Base-by-base conservation (phyloP, 768 basidiomycete species). In the Pholiota conissans region DNA sequence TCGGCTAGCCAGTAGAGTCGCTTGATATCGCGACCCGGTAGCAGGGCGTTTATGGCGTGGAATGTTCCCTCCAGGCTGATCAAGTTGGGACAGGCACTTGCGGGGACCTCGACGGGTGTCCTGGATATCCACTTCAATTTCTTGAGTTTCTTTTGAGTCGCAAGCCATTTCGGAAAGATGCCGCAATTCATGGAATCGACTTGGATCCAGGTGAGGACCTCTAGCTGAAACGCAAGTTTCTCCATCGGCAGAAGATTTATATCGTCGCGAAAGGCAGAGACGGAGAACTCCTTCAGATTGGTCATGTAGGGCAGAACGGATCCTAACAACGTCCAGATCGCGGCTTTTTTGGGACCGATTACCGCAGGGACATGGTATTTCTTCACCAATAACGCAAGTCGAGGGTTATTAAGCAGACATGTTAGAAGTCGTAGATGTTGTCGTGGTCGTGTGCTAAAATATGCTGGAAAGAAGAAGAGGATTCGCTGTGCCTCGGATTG, bases 1-100 rank as follows among this genome's bases (percentile, higher is more conserved):
- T 54, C 52, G n/a, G 52, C 22, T 22, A 46, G 45, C 52, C 52
- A 54, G 40, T 45, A 29, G 18, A 54, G 52, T 18, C 27, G 52
- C 30, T 28, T 34, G n/a, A 54, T 32, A 3, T 42, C 3, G 8
- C 52, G 52, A 14, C 14, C 6, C 11, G 52, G 52, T 16, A 54
- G 28, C 14, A 54, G 52, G 3, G 52, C 52, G 13, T 28, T 8
- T 11, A 54, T 32, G 28, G 46, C 52, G 29, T 28, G 40, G 9
- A 45, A 37, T 32, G 37, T 54, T 11, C 52, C 52, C 28, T 54
- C 52, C 14, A 42, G 24, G 52, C 52, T 42, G 5, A 22, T 20
- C 10, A 54, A 40, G 11, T 32, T 20, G 5, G 40, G 52, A 46
- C 40, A 45, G 3, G 52, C 52, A 7, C 16, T 32, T 16, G n/a